Base-by-base conservation (phyloP, 768 basidiomycete genomes). In the Epithele typhae region DNA sequence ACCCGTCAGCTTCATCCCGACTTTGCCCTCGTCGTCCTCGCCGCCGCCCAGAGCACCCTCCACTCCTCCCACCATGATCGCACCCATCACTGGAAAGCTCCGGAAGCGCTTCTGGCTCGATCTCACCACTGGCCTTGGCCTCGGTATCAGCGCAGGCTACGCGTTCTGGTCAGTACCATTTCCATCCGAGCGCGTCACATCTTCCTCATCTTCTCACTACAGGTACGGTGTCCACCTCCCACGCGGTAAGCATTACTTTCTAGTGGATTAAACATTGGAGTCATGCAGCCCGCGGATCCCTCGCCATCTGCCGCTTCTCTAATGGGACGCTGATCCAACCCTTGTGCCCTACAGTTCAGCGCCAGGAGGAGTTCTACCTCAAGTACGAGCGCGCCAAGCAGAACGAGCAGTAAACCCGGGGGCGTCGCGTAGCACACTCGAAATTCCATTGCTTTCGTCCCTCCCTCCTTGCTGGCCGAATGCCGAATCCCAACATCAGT, bases 61-160 rank as follows among this genome's bases (percentile, higher is more conserved):
- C n/a, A n/a, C 8, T 30, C 27, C 27, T 30, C 27, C 27, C 27
- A 40, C 56, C 49, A 92, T 92, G 88, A 86, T 95, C 64, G 84
- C 89, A 52, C 92, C 92, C 58, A 92, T 95, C 68, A 87, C 87
- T 42, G 92, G 92, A 65, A 92, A 81, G 72, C 87, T 94, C 71
- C 87, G 92, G 73, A 95, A 94, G 71, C 76, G 82, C 59, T 81
- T 94, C 68, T 89, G 89, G 81, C 79, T 91, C 52, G 93, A 96
- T 64, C 58, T 95, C 52, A 74, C 79, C 38, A 73, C 79, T 58
- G 77, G 80, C 32, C 63, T 94, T 36, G 92, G 88, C 56, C 78
- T 95, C 42, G 92, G 92, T 22, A 54, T 84, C 45, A 72, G 80
- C 39, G 72, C 76, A 10, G 92, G 79, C 25, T 94, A 91, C 60